These are phyloP conservation scores for Aureobasidium melanogenum DNA, from an alignment of 2,329 filamentous ascomycete species.

Conservation along the genomic window DNA sequence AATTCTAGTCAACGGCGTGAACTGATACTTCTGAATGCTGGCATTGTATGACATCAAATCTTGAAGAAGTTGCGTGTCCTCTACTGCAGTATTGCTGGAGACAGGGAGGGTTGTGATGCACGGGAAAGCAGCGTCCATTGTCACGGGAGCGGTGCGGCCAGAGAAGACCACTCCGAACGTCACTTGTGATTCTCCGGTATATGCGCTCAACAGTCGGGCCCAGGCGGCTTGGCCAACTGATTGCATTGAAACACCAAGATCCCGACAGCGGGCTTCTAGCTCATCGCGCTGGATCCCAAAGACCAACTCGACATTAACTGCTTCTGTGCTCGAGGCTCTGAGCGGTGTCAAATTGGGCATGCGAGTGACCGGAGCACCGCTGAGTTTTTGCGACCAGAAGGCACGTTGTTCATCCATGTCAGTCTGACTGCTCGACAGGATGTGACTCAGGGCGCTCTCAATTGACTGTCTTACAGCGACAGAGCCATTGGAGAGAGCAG, in stretches of 20 bases:
- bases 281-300: slow-evolving; percentile 33
- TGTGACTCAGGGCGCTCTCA: slow-evolving; percentile 34
- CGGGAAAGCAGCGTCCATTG: slow-evolving; percentile 57
- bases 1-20: slow-evolving; percentile 60
- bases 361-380: slow-evolving; percentile 42
- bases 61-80: slow-evolving; percentile 49
- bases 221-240: slow-evolving; percentile 69
- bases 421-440: slow-evolving; percentile 31
- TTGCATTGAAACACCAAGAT: slow-evolving; percentile 62
- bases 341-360: slow-evolving; percentile 71
- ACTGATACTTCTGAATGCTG: slow-evolving; percentile 59
- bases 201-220: slow-evolving; percentile 64
- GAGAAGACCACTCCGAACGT: slow-evolving; percentile 77
- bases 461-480: slow-evolving; percentile 27
- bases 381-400: slow-evolving; percentile 55
- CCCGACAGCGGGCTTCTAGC: slow-evolving; percentile 49
- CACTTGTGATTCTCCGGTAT: slow-evolving; percentile 64
- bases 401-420: slow-evolving; percentile 25
- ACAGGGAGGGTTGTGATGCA: slow-evolving; percentile 77
- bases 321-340: slow-evolving; percentile 26
- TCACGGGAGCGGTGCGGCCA: slow-evolving; percentile 56
- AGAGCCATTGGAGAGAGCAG: slow-evolving; percentile 26
- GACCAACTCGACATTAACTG: slow-evolving; percentile 27
- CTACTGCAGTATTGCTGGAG: slow-evolving; percentile 45
- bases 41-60: slow-evolving; percentile 59